Evolutionary conservation across 768 basidiomycete species (phyloP), one percentile per base, ranked within the genome.

Genomic region (Suillus discolor): DNA sequence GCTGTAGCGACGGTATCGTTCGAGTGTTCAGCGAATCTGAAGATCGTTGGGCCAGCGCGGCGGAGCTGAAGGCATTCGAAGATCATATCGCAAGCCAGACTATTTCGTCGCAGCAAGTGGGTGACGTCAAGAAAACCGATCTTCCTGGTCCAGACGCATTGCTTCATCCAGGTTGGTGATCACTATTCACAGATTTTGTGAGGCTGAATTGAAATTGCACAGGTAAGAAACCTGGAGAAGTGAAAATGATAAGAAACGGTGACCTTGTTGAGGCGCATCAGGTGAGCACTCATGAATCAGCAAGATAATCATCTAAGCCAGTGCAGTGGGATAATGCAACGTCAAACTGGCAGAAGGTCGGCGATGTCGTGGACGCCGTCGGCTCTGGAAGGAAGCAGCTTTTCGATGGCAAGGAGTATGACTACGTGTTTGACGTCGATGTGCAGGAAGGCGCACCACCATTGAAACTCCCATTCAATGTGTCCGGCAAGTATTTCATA

Each of bases 361-460:
- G 97, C 28, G 92, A 96, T 70, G 96, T 99, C 6, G 95, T 96
- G 5, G 97, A 97, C 73, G 96, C 96, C 23, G 92, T 97, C 61
- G 93, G 96, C 28, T 88, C 90, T 42, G 87, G 88, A n/a, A 84
- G 94, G 65, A 96, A 93, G 77, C 93, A 96, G 77, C 83, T 97
- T n/a, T 91, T 92, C 73, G 78, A 95, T 70, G 97, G 97, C 20
- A 90, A 90, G 73, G 97, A 99, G 78, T 99, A 96, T 73, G 97
- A 99, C 78, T 97, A 97, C 72, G 97, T 99, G n/a, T 98, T 99
- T 72, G 96, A 97, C 73, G 96, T 99, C 42, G 97, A 99, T 72
- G 90, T 98, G 34, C 85, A 94, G 72, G 97, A 97, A 66, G 96
- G 96, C 3, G 88, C 87, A 18, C 96, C 97, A 13, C 90, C 96